A percentile compares a stretch with the other conserved stretches of the same genome.
phyloP scores from a whole-genome alignment of 352 stramenopile species.

The Achlya hypogyna region DNA sequence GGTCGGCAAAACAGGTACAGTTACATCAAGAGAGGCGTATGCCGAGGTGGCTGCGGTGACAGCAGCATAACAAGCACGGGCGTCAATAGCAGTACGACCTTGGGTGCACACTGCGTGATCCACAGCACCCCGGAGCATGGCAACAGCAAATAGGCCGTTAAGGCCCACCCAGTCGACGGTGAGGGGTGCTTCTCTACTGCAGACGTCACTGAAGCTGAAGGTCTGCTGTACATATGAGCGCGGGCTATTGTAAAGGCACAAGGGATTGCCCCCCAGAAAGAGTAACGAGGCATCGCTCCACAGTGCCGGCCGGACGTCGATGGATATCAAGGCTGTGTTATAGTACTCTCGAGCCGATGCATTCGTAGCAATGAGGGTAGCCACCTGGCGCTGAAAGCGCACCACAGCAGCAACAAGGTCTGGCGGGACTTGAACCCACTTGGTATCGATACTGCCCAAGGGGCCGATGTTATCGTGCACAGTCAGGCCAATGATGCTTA shows the following conservation, averaged over 20 bases:
- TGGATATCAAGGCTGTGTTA: neutral
- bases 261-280: neutral
- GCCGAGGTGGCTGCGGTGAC: no score
- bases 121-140: neutral
- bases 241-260: neutral
- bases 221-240: neutral
- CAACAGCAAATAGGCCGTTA: neutral
- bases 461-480: slow-evolving; percentile 3
- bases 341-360: neutral
- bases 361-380: neutral
- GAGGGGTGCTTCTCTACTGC: neutral
- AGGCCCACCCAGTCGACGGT: neutral
- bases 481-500: neutral
- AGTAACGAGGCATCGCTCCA: neutral
- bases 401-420: neutral
- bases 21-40: no score
- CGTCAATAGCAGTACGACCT: no score
- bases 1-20: no score
- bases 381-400: neutral
- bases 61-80: no score
- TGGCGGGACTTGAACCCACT: neutral
- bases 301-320: neutral
- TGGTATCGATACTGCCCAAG: slow-evolving; percentile 2
- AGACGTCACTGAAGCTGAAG: neutral
- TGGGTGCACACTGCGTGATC: neutral